A percentile compares a stretch with the other conserved stretches of the same genome.
Evolutionary conservation across 1,284 basidiomycete genomes (phyloP).

Genomic region (Ustilago bromivora): DNA sequence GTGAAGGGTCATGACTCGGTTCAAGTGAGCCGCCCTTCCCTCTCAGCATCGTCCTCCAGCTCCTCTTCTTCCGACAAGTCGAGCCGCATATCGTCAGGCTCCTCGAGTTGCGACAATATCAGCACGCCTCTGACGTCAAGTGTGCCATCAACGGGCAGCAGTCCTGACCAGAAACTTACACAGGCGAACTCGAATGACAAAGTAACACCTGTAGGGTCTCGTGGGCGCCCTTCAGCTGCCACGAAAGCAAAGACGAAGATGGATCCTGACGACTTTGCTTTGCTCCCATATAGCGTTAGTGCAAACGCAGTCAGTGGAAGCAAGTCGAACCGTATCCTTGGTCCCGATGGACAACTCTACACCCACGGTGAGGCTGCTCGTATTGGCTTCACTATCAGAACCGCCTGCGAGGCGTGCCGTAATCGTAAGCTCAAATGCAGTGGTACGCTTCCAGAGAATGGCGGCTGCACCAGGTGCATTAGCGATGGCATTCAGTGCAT

Average conservation of each 20-base stretch:
- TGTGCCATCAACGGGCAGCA: background rate
- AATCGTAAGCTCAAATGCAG: constrained; percentile 63
- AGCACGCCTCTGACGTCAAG: constrained; percentile 2
- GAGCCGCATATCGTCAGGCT: constrained; percentile 15
- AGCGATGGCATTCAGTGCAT: constrained; percentile 47
- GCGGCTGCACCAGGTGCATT: constrained; percentile 50
- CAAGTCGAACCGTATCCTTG: constrained; percentile 40
- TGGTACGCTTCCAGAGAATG: constrained; percentile 42
- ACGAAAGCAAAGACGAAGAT: constrained; percentile 16
- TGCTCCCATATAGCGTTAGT: constrained; percentile 4
- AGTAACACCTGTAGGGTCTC: constrained; percentile 1
- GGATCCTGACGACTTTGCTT: constrained; percentile 13
- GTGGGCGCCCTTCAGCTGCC: constrained; percentile 1
- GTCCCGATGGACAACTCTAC: constrained; percentile 45
- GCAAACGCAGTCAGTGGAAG: background rate
- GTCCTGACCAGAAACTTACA: background rate
- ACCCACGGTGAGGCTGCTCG: constrained; percentile 52
- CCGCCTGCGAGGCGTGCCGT: constrained; percentile 59
- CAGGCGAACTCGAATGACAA: constrained; percentile 13
- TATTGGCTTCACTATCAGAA: constrained; percentile 54
- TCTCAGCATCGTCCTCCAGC: constrained; percentile 5
- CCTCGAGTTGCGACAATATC: constrained; percentile 4
- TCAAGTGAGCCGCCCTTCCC: background rate
- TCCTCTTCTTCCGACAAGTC: background rate
- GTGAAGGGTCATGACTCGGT: background rate